A percentile compares a stretch with the other conserved stretches of the same genome.
Conservation (phyloP, 805 yeast genomes). For the Nakazawaea pomicola region DNA sequence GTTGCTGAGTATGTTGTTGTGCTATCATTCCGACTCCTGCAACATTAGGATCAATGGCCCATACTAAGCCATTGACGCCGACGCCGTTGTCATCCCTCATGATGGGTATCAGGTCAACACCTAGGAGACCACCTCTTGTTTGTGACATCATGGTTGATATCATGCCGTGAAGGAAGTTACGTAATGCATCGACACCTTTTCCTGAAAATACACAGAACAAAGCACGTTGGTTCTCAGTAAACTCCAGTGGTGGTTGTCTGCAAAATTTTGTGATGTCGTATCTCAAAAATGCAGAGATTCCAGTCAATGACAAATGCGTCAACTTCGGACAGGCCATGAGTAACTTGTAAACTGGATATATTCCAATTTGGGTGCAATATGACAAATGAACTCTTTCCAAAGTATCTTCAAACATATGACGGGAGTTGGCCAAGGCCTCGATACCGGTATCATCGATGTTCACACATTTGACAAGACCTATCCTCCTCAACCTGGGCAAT, state of each 20-base stretch:
- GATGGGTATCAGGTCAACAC: not conserved
- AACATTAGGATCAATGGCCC: conserved; percentile 1
- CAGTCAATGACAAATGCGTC: conserved; percentile 89
- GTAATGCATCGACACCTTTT: conserved; percentile 71
- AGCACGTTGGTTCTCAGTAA: conserved; percentile 77
- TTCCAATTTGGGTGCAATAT: conserved; percentile 76
- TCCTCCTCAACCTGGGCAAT: conserved; percentile 77
- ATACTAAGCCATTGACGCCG: conserved; percentile 4
- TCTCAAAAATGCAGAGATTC: conserved; percentile 83
- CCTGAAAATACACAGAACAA: conserved; percentile 94
- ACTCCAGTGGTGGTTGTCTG: conserved; percentile 89
- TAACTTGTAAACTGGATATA: conserved; percentile 71
- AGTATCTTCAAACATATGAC: conserved; percentile 70
- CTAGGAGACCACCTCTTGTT: conserved; percentile 6
- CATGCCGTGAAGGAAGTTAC: conserved; percentile 56
- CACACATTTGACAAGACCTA: conserved; percentile 89
- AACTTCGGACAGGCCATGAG: conserved; percentile 78
- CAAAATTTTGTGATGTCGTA: conserved; percentile 82
- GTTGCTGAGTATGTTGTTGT: not conserved
- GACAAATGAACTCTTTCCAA: conserved; percentile 91
- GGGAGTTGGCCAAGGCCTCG: conserved; percentile 53
- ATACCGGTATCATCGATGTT: conserved; percentile 85
- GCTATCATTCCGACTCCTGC: not conserved
- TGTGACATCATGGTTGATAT: conserved; percentile 5
- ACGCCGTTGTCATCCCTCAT: conserved; percentile 11